Base-by-base conservation (phyloP, 768 basidiomycete genomes). In the Tubosaeta brunneosetosa region DNA sequence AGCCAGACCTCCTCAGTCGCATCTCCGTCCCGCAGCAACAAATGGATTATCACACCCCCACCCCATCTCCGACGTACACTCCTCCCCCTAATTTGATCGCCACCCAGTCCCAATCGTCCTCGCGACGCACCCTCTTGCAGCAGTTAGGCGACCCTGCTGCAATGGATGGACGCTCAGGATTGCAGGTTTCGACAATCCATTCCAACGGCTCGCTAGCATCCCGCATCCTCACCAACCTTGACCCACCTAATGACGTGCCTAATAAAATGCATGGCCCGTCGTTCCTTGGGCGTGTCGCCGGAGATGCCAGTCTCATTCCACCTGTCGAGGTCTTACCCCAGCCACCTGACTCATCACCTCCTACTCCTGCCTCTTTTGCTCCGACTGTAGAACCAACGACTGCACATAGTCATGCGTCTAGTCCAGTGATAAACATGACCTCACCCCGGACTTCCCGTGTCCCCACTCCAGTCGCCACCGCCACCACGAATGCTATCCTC, bases 1-100 rank as follows among this genome's bases (percentile, higher is more conserved):
- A 70, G 53, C 82, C 83, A 0, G 66, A 71, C 13, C 68, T 85
- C 17, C 71, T 85, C 26, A 74, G 71, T 55, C 79, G 84, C 22
- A 69, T 85, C 33, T 73, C 77, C 31, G 61, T 64, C 36, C 61
- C 69, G 3, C 61, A 68, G 40, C 61, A 69, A 40, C 43, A 56
- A 6, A 34, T 19, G 2, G 44, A 49, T 5, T 70, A 72, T 48
- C 65, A 62, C 49, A 66, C 67, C 0, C 59, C 64, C 7, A 57
- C 71, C 5, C 66, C 67, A 6, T 58, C 61, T 0, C 57, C 63
- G 3, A 40, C 36, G 6, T 48, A 60, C 33, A 49, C 49, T 4
- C 47, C 56, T 38, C 53, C 46, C 22, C 50, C 44, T 41, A 1
- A 26, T 41, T 19, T 53, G 37, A 12, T 47, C 47, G 45, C 34